phyloP scores from a whole-genome alignment of 208 protist genomes.

The Naegleria fowleri region DNA sequence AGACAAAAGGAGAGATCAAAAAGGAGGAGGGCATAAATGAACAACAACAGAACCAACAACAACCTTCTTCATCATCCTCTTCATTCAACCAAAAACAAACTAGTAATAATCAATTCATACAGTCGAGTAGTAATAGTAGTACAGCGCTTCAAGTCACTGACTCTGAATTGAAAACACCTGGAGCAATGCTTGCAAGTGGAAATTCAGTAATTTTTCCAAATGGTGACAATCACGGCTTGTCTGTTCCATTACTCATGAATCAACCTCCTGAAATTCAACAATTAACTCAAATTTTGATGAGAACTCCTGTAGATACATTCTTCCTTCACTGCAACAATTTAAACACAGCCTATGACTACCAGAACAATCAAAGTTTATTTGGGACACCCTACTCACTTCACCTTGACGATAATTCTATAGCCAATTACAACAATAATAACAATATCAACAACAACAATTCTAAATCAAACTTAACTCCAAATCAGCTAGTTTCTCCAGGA shows the following conservation, averaged over 20 bases:
- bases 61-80: neutral
- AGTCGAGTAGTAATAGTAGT: neutral
- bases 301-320: neutral
- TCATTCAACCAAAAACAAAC: neutral
- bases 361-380: neutral
- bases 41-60: neutral
- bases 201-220: neutral
- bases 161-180: neutral
- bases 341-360: neutral
- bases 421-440: neutral
- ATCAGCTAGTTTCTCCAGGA: neutral
- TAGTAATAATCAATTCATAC: neutral
- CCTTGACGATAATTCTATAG: neutral
- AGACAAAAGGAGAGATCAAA: neutral
- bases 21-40: neutral
- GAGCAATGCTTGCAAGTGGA: neutral
- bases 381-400: neutral
- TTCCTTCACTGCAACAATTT: neutral
- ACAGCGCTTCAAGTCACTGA: neutral
- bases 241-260: neutral
- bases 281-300: neutral
- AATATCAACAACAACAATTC: neutral
- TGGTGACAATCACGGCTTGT: neutral
- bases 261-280: constrained; percentile 28
- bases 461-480: neutral